Base-by-base conservation (phyloP, 371 early-diverging fungal genomes). In the Mortierella sp. region DNA sequence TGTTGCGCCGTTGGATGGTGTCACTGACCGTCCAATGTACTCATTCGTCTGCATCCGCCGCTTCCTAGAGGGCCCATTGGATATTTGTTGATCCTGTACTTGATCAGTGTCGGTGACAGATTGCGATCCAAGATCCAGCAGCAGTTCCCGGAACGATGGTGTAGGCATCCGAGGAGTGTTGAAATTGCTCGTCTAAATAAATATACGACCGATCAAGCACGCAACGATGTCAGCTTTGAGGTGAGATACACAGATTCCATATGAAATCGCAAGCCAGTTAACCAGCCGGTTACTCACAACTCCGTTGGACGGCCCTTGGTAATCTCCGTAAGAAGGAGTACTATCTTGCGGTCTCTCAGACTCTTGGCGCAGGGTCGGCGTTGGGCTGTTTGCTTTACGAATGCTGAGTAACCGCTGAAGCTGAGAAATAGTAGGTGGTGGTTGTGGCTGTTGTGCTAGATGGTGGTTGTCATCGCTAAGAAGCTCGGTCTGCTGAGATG, bases 101-200 rank as follows among this genome's bases (percentile, higher is more conserved):
- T 5, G 51, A 8, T 35, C 58, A 1, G 41, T 35, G 3, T 49
- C 49, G 12, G 55, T 16, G 16, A 58, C 4, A 24, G 70, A 76
- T 35, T 46, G 41, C 14, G 76, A 74, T 43, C 29, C 72, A 48
- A 70, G 24, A 18, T 74, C 35, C 10, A 70, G 60, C 24, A 58
- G 71, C 16, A 21, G 21, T 49, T 27, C 21, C 5, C 32, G 43
- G 32, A 82, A 74, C 1, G 78, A 71, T 6, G 71, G 82, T 5
- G 82, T 77, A 51, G 82, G 82, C 82, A 82, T 82, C 24, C 75
- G 78, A 49, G 82, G 82, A 10, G 77, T 82, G 41, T 32, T 32
- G 60, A 73, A 82, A 35, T 48, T 49, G 8, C 70, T 70, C 14
- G 32, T 44, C 63, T n/a, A 24, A 43, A 60, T 18, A 41, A 41